Evolutionary conservation across 208 protist genomes (phyloP).

Genomic region (Giardia duodenalis): DNA sequence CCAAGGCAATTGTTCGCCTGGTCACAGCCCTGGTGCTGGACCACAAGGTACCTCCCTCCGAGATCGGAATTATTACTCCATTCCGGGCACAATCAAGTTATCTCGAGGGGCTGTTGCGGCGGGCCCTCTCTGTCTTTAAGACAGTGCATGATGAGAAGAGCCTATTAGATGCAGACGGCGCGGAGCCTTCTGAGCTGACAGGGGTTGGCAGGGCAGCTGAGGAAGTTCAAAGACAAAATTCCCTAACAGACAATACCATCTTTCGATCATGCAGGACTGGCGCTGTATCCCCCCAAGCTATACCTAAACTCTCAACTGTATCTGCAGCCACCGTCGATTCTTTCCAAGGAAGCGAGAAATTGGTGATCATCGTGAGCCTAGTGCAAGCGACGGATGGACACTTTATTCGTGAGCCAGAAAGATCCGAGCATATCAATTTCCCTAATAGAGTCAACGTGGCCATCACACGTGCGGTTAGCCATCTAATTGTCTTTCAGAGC

Average conservation of each 20-base stretch:
- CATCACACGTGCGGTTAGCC: neutral
- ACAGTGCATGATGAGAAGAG: neutral
- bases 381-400: neutral
- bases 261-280: neutral
- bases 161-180: neutral
- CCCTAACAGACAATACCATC: neutral
- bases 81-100: neutral
- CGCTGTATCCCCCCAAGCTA: neutral
- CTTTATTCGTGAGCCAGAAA: neutral
- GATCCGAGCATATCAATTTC: neutral
- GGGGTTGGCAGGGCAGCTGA: neutral
- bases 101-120: neutral
- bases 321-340: neutral
- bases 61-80: neutral
- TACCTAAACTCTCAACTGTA: neutral
- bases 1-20: neutral
- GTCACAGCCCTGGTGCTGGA: neutral
- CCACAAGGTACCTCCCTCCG: neutral
- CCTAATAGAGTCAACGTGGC: neutral
- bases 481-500: neutral
- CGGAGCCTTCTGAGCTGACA: neutral
- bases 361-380: neutral
- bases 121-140: neutral
- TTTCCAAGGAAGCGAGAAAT: neutral
- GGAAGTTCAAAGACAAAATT: no score